These are phyloP conservation scores for Thuja plicata DNA, from an alignment of 83 land plant genomes.

Conservation along the genomic window DNA sequence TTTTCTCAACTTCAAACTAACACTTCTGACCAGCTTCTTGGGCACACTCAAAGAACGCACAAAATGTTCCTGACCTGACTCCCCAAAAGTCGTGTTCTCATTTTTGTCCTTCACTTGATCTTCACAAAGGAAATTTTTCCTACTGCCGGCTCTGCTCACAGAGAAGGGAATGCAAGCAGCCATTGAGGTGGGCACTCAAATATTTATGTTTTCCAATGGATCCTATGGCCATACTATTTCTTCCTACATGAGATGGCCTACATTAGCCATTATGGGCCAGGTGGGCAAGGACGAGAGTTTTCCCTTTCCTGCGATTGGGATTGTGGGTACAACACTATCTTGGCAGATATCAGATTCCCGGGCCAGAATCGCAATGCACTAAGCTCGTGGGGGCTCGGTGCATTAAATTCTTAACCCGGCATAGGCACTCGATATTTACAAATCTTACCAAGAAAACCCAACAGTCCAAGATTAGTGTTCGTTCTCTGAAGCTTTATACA, in stretches of 20 bases:
- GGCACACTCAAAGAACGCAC: constrained; percentile 35
- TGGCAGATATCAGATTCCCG: not conserved
- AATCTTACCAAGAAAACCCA: not conserved
- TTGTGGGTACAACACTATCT: not conserved
- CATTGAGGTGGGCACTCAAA: not conserved
- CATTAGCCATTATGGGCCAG: not conserved
- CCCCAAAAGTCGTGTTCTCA: not conserved
- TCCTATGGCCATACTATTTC: not conserved
- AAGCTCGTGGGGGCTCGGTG: not conserved
- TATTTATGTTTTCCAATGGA: not conserved
- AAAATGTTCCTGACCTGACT: not conserved
- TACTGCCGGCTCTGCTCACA: constrained; percentile 6
- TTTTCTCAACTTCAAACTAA: constrained; percentile 42
- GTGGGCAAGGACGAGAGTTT: not conserved
- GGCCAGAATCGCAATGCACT: not conserved
- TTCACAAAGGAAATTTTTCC: constrained; percentile 3
- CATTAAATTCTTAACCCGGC: not conserved
- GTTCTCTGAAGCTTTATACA: not conserved
- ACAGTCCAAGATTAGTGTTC: not conserved
- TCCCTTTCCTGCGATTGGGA: not conserved
- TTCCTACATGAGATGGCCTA: not conserved
- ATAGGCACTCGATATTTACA: not conserved
- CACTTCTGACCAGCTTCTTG: constrained; percentile 41
- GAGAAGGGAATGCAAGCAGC: constrained; percentile 10
- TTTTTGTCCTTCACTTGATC: constrained; percentile 9